These are phyloP conservation scores for Scleroderma citrinum DNA, from an alignment of 768 basidiomycete genomes.

Conservation along the genomic window DNA sequence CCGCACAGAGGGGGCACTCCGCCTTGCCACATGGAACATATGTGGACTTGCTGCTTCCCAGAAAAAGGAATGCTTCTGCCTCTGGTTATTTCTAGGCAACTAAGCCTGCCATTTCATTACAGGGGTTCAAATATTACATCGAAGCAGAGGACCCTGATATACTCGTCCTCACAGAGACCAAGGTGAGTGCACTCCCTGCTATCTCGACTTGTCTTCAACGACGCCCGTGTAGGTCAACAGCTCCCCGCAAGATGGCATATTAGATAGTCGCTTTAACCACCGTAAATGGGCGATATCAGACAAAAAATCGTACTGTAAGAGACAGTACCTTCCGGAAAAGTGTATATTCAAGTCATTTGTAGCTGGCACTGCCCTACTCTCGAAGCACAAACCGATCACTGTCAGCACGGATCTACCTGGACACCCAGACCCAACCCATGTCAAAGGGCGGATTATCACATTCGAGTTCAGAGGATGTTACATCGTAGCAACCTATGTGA, in stretches of 20 bases:
- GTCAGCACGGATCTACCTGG: conserved; percentile 66
- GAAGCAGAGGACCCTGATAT: conserved; percentile 86
- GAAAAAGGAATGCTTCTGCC: conserved; percentile 55
- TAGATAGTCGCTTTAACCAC: conserved; percentile 59
- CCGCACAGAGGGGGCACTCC: conserved; percentile 39
- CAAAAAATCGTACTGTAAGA: conserved; percentile 75
- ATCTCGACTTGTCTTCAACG: conserved; percentile 4
- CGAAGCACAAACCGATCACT: conserved; percentile 65
- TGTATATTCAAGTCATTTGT: conserved; percentile 1
- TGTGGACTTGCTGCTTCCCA: conserved; percentile 69
- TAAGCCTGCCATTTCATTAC: background rate
- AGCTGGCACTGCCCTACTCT: conserved; percentile 82
- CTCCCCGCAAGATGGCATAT: conserved; percentile 50
- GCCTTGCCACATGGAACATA: conserved; percentile 75
- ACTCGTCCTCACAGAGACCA: conserved; percentile 81
- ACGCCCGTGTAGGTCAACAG: conserved; percentile 57
- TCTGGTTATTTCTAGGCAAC: background rate
- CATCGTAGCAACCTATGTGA: conserved; percentile 75
- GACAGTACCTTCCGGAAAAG: background rate
- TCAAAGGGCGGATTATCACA: conserved; percentile 76
- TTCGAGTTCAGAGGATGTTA: conserved; percentile 72
- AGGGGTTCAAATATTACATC: conserved; percentile 80
- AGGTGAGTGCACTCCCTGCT: conserved; percentile 35
- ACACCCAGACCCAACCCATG: conserved; percentile 55
- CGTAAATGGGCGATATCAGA: conserved; percentile 71